Evolutionary conservation across 2,329 filamentous ascomycete genomes (phyloP), one percentile per base, ranked within the genome.

Genomic region (Chrysoporthe austroafricana): DNA sequence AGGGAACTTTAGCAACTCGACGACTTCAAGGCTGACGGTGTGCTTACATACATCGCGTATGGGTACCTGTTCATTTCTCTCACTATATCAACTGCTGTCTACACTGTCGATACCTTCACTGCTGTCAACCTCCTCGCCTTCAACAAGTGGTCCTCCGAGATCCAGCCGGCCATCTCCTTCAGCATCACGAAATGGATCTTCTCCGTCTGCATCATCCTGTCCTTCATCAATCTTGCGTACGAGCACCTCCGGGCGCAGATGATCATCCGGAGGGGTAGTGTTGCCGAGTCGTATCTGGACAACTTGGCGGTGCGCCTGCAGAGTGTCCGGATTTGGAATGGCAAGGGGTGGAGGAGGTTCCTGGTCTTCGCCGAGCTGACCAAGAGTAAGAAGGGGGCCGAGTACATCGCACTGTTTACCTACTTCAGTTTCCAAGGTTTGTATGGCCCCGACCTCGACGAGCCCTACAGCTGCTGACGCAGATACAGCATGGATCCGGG

Each of bases 181-280:
- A 82, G 88, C 61, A 86, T 95, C 64, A 91, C 93, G 14, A 96
- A 96, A 81, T 97, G 94, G 94, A 94, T 99, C 77, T 99, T 98
- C 77, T 91, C 93, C 39, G 87, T 88, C 66, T 97, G 94, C 77
- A 98, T 99, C 76, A 91, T 98, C 71, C 84, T 96, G 46, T 98
- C 94, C 11, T 94, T 95, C 77, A 82, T 93, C 71, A 92, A 98
- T 72, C 85, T 96, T 39, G 84, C 81, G 18, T 96, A 91, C 74
- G 92, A 97, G 78, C 93, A 92, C 81, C 76, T 96, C 60, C 88
- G 91, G 64, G 94, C 95, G 36, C 81, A 91, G 70, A 89, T 90
- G 58, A 92, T 96, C 62, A 96, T 98, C 77, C 89, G 85, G 73
- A 88, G 93, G 67, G 92, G 92, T 66, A 94, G 94, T 71, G 91